Percentiles rank a stretch among this genome's conserved stretches.
Conservation (phyloP, 148 eudicot genomes). For the Chenopodium album region DNA sequence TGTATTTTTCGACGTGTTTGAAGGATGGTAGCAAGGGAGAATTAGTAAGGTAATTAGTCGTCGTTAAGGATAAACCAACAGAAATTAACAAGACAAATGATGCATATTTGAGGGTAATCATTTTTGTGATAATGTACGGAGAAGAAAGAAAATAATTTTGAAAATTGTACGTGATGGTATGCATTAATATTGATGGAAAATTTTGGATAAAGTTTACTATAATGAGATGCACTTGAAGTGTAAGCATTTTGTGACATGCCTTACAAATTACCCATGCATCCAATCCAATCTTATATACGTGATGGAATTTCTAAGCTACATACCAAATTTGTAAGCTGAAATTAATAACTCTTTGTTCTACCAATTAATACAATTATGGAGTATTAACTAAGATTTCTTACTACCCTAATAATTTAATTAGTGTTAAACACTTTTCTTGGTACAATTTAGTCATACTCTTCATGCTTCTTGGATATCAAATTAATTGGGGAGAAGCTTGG, state of each 20-base stretch:
- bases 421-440: not conserved
- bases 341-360: not conserved
- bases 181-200: constrained; percentile 6
- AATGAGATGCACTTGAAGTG: constrained; percentile 57
- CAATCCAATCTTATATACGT: constrained; percentile 22
- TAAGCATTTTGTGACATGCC: constrained; percentile 61
- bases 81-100: constrained; percentile 39
- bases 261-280: constrained; percentile 64
- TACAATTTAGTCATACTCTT: not conserved
- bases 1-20: not conserved
- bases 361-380: not conserved
- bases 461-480: not conserved
- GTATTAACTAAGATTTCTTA: not conserved
- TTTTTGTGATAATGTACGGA: constrained; percentile 13
- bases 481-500: not conserved
- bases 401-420: not conserved
- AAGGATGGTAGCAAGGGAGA: constrained; percentile 23
- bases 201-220: not conserved
- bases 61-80: constrained; percentile 39
- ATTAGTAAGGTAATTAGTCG: constrained; percentile 36
- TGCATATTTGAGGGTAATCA: constrained; percentile 35
- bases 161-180: not conserved
- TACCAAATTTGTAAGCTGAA: not conserved
- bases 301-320: constrained; percentile 23
- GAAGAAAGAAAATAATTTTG: not conserved